phyloP scores from a whole-genome alignment of 495 filamentous ascomycete genomes.

The Neurospora sp. region DNA sequence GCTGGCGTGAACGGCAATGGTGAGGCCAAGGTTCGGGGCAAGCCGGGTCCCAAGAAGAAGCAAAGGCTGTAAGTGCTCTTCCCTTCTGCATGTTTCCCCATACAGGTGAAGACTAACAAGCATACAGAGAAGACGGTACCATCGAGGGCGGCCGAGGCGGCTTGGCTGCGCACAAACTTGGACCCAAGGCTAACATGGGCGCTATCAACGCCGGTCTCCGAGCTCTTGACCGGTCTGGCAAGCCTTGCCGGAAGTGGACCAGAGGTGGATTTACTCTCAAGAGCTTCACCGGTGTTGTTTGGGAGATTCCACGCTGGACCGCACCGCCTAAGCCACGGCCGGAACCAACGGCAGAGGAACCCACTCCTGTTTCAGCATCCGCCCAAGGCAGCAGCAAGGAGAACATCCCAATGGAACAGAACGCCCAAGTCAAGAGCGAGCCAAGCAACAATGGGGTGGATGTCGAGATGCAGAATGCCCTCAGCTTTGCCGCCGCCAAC shows the following conservation, averaged over 20 bases:
- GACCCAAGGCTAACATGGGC: constrained; percentile 94
- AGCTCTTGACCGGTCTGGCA: constrained; percentile 80
- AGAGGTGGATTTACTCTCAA: constrained; percentile 73
- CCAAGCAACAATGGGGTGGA: constrained; percentile 53
- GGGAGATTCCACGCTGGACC: constrained; percentile 79
- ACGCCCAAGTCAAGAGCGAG: constrained; percentile 60
- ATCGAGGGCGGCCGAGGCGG: constrained; percentile 38
- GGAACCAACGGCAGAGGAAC: constrained; percentile 23
- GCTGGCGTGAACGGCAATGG: constrained; percentile 40
- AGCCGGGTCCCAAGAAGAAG: constrained; percentile 95
- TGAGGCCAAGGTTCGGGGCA: constrained; percentile 55
- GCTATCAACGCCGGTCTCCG: constrained; percentile 95
- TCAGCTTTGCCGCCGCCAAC: constrained; percentile 28
- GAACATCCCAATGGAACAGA: constrained; percentile 37
- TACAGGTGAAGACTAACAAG: constrained; percentile 1
- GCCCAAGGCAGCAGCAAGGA: constrained; percentile 69
- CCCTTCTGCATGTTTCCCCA: neutral
- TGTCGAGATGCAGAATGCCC: constrained; percentile 33
- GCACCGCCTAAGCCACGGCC: constrained; percentile 48
- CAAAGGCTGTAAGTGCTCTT: constrained; percentile 66
- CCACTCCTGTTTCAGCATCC: constrained; percentile 24
- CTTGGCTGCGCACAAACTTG: constrained; percentile 59
- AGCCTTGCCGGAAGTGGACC: constrained; percentile 86
- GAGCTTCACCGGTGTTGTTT: constrained; percentile 83
- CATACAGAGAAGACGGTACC: constrained; percentile 49